phyloP scores from a whole-genome alignment of 2,329 filamentous ascomycete genomes.

The Hymenoscyphus albidus region DNA sequence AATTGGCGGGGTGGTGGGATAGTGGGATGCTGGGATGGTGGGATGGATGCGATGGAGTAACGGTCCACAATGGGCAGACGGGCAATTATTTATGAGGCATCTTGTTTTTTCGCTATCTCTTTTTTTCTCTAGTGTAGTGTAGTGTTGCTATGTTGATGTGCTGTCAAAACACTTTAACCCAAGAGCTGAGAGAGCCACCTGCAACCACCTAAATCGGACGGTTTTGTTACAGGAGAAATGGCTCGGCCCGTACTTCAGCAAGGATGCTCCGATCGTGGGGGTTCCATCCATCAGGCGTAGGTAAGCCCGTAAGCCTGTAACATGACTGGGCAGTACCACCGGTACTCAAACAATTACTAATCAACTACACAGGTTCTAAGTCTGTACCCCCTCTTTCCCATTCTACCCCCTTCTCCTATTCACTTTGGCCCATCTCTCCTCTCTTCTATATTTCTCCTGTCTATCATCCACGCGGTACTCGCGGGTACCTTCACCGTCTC shows the following conservation, averaged over 20 bases:
- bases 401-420: neutral
- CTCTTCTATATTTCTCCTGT: neutral
- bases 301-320: too few species aligned
- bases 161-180: neutral
- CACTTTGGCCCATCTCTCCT: neutral
- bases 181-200: neutral
- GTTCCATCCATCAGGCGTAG: neutral
- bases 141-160: neutral
- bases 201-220: neutral
- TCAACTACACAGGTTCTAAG: neutral
- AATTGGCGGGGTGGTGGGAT: too few species aligned
- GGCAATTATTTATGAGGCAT: constrained; percentile 1
- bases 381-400: neutral
- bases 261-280: neutral
- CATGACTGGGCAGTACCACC: too few species aligned
- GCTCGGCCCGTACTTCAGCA: neutral
- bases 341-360: neutral
- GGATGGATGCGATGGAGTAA: too few species aligned
- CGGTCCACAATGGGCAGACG: neutral
- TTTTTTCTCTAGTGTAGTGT: neutral
- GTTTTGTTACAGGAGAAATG: neutral
- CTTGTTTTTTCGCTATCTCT: neutral
- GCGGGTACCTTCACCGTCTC: neutral
- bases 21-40: too few species aligned
- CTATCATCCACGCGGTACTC: neutral